Conservation (phyloP, 2,329 filamentous ascomycete species). For the Septoria petroselini region DNA sequence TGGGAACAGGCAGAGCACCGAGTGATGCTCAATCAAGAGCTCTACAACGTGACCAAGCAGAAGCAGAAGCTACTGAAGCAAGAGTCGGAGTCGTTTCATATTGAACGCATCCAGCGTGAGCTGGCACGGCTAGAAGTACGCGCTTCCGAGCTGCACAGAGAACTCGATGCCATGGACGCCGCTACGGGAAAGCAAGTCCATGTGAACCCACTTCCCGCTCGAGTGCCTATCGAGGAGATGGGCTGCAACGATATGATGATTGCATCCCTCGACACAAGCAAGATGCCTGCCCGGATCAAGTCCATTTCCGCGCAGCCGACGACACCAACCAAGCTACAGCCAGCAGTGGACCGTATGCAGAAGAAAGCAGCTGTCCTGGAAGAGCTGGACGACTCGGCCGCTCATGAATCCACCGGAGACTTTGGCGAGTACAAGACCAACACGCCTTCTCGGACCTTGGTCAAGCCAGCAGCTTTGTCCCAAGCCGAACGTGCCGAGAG, state of each 20-base stretch:
- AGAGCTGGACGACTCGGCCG: constrained; percentile 34
- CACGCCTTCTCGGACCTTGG: constrained; percentile 30
- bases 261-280: neutral
- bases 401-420: constrained; percentile 35
- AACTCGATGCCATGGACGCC: constrained; percentile 13
- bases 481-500: constrained; percentile 33
- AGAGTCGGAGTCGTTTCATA: constrained; percentile 22
- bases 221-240: constrained; percentile 4
- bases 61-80: constrained; percentile 21
- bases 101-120: constrained; percentile 33
- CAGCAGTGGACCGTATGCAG: constrained; percentile 34
- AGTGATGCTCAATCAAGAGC: constrained; percentile 23
- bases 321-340: constrained; percentile 15
- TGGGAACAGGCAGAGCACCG: constrained; percentile 29
- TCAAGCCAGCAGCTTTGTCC: constrained; percentile 22
- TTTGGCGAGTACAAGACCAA: constrained; percentile 19
- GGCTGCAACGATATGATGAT: constrained; percentile 7
- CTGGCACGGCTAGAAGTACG: constrained; percentile 25
- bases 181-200: neutral
- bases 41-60: constrained; percentile 16
- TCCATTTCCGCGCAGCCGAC: neutral
- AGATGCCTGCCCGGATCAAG: constrained; percentile 6
- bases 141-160: constrained; percentile 10
- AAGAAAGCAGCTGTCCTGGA: constrained; percentile 17
- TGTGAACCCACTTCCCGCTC: neutral